phyloP scores from a whole-genome alignment of 2,329 filamentous ascomycete genomes.

The Zymoseptoria passerinii region DNA sequence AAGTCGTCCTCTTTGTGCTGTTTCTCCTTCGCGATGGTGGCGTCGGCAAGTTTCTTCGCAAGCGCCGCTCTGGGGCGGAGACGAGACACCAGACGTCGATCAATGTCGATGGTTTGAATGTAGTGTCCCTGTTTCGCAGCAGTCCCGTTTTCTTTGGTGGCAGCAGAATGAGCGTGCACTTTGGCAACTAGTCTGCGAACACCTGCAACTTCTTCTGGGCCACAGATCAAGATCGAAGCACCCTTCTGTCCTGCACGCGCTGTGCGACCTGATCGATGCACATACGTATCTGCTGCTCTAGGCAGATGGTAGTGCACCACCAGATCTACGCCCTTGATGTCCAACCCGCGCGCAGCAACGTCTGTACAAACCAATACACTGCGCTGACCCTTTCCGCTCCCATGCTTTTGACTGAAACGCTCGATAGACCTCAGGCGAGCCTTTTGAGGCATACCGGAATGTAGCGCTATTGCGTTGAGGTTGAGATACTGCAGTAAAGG shows the following conservation, averaged over 20 bases:
- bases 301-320: conserved; percentile 95
- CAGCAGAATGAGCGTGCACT: conserved; percentile 59
- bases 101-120: conserved; percentile 73
- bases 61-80: conserved; percentile 70
- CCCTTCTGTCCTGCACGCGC: conserved; percentile 73
- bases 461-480: conserved; percentile 66
- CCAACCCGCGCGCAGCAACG: conserved; percentile 84
- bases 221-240: conserved; percentile 78
- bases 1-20: conserved; percentile 75
- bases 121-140: conserved; percentile 48
- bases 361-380: conserved; percentile 81
- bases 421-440: conserved; percentile 88
- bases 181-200: conserved; percentile 79
- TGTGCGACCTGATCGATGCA: conserved; percentile 89
- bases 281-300: conserved; percentile 82
- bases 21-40: conserved; percentile 78
- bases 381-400: conserved; percentile 40
- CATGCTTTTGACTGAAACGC: conserved; percentile 56
- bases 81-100: conserved; percentile 66
- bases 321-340: conserved; percentile 82
- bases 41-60: conserved; percentile 81
- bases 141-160: conserved; percentile 38
- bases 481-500: conserved; percentile 77
- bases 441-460: conserved; percentile 94
- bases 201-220: conserved; percentile 80